A percentile compares a stretch with the other conserved stretches of the same genome.
These are phyloP conservation scores for Paxillus involutus DNA, from an alignment of 768 basidiomycete genomes.

Conservation along the genomic window DNA sequence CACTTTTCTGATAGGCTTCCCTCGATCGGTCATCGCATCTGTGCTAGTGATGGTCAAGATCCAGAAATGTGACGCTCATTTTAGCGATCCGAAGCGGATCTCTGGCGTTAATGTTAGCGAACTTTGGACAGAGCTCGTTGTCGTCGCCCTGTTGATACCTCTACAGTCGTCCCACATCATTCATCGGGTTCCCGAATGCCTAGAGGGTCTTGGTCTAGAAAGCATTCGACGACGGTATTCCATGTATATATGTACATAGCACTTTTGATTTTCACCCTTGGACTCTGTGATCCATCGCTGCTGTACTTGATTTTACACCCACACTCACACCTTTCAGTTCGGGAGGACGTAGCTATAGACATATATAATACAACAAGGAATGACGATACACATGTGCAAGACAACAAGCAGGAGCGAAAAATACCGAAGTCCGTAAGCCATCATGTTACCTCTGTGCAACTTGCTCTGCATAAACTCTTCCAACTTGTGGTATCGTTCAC, in stretches of 20 bases:
- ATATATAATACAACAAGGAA: neutral
- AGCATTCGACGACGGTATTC: neutral
- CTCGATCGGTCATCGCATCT: neutral
- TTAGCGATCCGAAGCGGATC: neutral
- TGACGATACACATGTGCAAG: neutral
- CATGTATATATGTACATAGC: no score
- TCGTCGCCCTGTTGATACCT: neutral
- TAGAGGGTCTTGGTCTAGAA: neutral
- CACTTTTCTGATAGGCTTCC: conserved; percentile 4
- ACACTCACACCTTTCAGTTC: neutral
- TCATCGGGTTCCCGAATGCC: neutral
- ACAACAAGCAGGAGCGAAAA: neutral
- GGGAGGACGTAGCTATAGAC: neutral
- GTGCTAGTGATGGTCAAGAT: neutral
- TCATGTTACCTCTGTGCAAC: conserved; percentile 39
- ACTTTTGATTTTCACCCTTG: no score
- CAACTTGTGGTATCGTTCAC: conserved; percentile 79
- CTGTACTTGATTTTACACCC: no score
- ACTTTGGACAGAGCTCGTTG: neutral
- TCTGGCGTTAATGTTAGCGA: neutral
- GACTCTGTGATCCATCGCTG: no score
- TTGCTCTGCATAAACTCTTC: no score
- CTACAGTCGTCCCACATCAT: neutral
- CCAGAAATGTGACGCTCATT: neutral
- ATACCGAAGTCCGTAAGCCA: neutral